Base-by-base conservation (phyloP, 768 basidiomycete species). In the Boletus edulis region DNA sequence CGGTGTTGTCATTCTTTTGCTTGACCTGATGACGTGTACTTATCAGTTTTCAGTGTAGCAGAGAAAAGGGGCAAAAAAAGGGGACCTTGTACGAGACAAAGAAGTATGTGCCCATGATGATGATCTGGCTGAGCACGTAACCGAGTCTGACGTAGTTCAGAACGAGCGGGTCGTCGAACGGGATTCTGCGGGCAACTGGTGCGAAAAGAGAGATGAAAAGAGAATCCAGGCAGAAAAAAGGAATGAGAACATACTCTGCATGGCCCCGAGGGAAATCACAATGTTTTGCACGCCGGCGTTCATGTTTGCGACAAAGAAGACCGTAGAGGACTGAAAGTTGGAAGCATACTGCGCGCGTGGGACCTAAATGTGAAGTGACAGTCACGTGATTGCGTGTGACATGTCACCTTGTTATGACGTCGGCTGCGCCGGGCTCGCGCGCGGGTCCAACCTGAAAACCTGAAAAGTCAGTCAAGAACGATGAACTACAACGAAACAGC, bases 1-100 rank as follows among this genome's bases (percentile, higher is more conserved):
- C 91, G 2, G 93, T 93, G 71, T 88, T 83, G 75, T 99, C 96
- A 65, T 98, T 98, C 84, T 94, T 95, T 66, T 81, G 75, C 80
- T 91, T 95, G 73, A 98, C 85, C 92, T 97, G 58, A 18, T 45
- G 56, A 56, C 61, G 54, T 66, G 66, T 55, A 18, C 54, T 12
- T 39, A 38, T 46, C 2, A 63, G 52, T 31, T 46, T 48, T n/a
- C 31, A 46, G 18, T 18, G 3, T 9, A 9, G 40, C 9, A 2
- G 27, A 17, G 18, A 11, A 29, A 49, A 40, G 11, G 12, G 20
- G 4, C 8, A 44, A 40, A 13, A 14, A 50, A 5, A 52, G 29
- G 52, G 15, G 57, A 94, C 92, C 72, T 84, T 79, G 66, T 81
- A 66, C 3, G 91, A 89, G 51, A 87, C 77, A 64, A 81, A 94